Evolutionary conservation across 148 eudicot genomes (phyloP), one percentile per base, ranked within the genome.

Genomic region (Camellia japonica): DNA sequence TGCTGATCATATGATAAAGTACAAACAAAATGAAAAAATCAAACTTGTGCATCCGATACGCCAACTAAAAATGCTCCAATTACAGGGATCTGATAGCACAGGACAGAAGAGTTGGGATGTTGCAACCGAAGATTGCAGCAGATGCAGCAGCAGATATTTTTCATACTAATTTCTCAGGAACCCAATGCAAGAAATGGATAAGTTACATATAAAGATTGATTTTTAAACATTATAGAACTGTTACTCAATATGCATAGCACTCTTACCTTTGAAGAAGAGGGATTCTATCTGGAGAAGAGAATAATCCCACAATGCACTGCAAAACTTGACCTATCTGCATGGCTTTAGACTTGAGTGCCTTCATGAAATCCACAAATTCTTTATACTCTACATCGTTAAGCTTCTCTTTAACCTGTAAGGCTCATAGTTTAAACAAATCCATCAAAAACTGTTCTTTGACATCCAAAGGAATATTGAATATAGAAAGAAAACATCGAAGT

Each of bases 321-420:
- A 96, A 84, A 86, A 90, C 98, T 82, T 90, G 80, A 82, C 91
- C 82, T 54, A 91, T 88, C 81, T 86, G 88, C 97, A 88, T 88
- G 75, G 94, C 88, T 83, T 92, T 94, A 72, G 97, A 89, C 86
- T 91, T 96, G 64, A 96, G 89, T 11, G 94, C 98, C 88, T 87
- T 89, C 94, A 96, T 87, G 75, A 86, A 89, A 79, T 93, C 91
- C 71, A 93, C 82, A 87, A 96, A 96, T 77, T 91, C 92, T 78
- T 81, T 82, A 78, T 96, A 96, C 77, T 96, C 99, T 18, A 84
- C 83, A 72, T 83, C 86, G 62, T 80, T 85, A 78, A 96, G 99
- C 84, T 90, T 92, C 86, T 90, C 93, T 80, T 90, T 84, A 64
- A 96, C 99, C 99, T 96, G 95, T 62, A 80, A 75, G 47, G 46